Percentiles rank a stretch among this genome's conserved stretches.
Conservation (phyloP, 75 land plant species). For the Cupressus sempervirens region DNA sequence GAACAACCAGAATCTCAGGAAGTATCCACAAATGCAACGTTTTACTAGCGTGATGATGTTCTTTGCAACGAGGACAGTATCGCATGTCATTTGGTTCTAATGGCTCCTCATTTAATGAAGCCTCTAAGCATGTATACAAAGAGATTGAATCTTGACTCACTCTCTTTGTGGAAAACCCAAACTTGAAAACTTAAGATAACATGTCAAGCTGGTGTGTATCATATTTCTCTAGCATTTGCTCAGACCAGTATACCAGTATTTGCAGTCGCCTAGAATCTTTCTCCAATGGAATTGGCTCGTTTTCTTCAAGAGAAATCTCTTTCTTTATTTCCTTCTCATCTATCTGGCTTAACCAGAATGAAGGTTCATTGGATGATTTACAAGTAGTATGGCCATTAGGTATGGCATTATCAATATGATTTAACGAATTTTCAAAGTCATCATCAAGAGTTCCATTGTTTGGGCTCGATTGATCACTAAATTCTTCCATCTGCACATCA, state of each 20-base stretch:
- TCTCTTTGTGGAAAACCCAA: constrained; percentile 39
- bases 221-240: constrained; percentile 38
- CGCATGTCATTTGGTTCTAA: constrained; percentile 94
- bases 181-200: constrained; percentile 47
- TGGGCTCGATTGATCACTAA: neutral
- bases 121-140: constrained; percentile 75
- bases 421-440: neutral
- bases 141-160: constrained; percentile 57
- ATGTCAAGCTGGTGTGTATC: constrained; percentile 31
- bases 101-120: constrained; percentile 87
- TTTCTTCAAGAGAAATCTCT: constrained; percentile 24
- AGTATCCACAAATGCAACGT: constrained; percentile 87
- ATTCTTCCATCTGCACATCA: constrained; percentile 15
- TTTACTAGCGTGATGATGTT: constrained; percentile 79
- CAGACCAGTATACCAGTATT: constrained; percentile 59
- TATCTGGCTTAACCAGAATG: constrained; percentile 33
- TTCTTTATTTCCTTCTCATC: constrained; percentile 42
- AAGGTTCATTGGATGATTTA: constrained; percentile 17
- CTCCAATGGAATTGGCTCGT: constrained; percentile 17
- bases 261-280: constrained; percentile 15
- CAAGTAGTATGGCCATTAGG: neutral
- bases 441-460: constrained; percentile 5
- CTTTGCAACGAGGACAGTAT: constrained; percentile 82
- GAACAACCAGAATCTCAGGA: constrained; percentile 83
- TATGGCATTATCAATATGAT: neutral